Evolutionary conservation across 169 alveolate species (phyloP).

Genomic region (Plasmodium malariae): DNA sequence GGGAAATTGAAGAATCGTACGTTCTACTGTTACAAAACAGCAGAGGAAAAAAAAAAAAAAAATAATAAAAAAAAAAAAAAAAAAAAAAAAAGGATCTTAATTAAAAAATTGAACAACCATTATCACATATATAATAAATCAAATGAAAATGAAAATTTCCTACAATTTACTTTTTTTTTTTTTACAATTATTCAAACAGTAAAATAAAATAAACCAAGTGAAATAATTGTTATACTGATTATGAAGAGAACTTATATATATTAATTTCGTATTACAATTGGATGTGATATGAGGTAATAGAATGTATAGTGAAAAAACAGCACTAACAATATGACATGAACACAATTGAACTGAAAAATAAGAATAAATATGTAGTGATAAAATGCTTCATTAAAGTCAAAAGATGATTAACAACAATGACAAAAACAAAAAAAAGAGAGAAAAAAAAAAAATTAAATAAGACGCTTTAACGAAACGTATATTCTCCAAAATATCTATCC

Average conservation of each 20-base stretch:
- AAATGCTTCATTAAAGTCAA: not conserved
- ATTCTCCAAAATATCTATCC: not conserved
- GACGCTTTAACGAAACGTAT: not conserved
- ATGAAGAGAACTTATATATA: too few species aligned
- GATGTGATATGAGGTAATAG: too few species aligned
- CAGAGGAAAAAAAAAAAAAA: too few species aligned
- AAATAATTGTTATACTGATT: not conserved
- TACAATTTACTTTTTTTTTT: not conserved
- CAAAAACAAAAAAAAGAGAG: not conserved
- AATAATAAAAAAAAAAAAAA: too few species aligned
- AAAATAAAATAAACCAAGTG: not conserved
- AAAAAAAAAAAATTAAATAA: not conserved
- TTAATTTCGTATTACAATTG: too few species aligned
- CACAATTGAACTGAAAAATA: not conserved
- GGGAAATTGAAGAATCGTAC: too few species aligned
- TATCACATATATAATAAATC: too few species aligned
- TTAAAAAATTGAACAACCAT: not conserved
- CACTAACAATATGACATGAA: not conserved
- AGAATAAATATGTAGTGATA: not conserved
- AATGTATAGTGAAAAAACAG: not conserved
- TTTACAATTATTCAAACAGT: not conserved
- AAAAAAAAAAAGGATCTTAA: not conserved
- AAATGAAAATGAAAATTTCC: not conserved
- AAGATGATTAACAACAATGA: not conserved
- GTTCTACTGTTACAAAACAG: too few species aligned